Conservation (phyloP, 2,329 filamentous ascomycete species). For the Neophaeococcomyces mojaviensis region DNA sequence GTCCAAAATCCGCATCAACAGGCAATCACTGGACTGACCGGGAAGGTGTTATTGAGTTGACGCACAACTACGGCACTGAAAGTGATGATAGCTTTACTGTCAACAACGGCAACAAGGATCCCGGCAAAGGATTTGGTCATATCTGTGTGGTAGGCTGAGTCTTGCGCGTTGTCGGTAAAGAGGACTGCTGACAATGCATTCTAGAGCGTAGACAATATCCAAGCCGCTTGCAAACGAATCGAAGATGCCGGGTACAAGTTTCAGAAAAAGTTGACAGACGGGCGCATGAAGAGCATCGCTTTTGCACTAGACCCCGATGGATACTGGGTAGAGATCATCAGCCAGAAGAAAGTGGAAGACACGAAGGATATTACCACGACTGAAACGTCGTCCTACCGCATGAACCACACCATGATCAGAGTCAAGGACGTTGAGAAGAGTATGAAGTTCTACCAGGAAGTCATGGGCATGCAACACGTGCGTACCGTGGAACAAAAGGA, state of each 20-base stretch:
- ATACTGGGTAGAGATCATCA: constrained; percentile 58
- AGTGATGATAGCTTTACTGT: constrained; percentile 70
- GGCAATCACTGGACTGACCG: constrained; percentile 72
- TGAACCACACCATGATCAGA: constrained; percentile 70
- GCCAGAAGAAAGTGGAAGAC: constrained; percentile 62
- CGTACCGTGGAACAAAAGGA: constrained; percentile 63
- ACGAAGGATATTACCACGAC: constrained; percentile 66
- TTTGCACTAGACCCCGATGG: constrained; percentile 84
- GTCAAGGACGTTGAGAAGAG: constrained; percentile 74
- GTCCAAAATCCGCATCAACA: constrained; percentile 63
- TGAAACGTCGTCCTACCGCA: constrained; percentile 65
- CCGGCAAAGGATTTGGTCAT: constrained; percentile 76
- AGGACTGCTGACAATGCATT: too few relatives aligned
- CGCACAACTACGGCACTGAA: constrained; percentile 82
- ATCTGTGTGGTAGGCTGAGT: constrained; percentile 53
- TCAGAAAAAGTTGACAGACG: constrained; percentile 89
- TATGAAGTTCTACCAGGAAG: constrained; percentile 73
- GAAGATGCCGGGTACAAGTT: constrained; percentile 88
- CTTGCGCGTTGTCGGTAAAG: not conserved
- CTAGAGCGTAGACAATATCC: constrained; percentile 65
- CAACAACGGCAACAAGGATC: constrained; percentile 86
- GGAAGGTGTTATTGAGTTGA: constrained; percentile 82
- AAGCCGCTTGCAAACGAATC: constrained; percentile 80
- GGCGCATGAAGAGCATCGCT: constrained; percentile 78
- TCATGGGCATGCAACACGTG: constrained; percentile 79